Evolutionary conservation across 2,329 filamentous ascomycete species (phyloP).

Genomic region (Trichoderma citrinoviride): DNA sequence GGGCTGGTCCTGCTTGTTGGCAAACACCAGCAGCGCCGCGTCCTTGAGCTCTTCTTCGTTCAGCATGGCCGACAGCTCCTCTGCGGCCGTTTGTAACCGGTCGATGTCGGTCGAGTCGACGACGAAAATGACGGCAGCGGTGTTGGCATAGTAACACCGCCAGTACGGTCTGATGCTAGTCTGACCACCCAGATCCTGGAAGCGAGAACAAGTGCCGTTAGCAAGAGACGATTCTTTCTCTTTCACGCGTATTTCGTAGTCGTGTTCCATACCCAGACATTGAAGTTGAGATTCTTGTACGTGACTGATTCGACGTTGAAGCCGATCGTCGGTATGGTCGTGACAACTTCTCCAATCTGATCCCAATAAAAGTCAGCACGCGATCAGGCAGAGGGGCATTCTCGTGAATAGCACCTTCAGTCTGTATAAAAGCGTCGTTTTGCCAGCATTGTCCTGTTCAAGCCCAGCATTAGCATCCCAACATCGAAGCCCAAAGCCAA

Average conservation of each 20-base stretch:
- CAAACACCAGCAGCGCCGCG: constrained; percentile 88
- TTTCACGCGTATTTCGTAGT: neutral
- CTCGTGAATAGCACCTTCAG: constrained; percentile 64
- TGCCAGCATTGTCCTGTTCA: constrained; percentile 93
- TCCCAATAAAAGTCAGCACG: neutral
- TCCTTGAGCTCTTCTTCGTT: constrained; percentile 96
- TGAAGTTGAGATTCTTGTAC: constrained; percentile 98
- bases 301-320: constrained; percentile 99
- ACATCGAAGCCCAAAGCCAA: neutral
- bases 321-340: constrained; percentile 97
- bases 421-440: constrained; percentile 94
- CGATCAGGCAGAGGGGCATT: neutral
- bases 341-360: constrained; percentile 97
- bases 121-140: constrained; percentile 96
- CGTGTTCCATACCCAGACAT: constrained; percentile 76
- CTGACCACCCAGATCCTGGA: constrained; percentile 86
- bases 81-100: constrained; percentile 83
- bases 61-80: constrained; percentile 91
- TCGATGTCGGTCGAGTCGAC: constrained; percentile 98
- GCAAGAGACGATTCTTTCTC: neutral
- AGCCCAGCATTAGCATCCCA: constrained; percentile 24
- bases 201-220: constrained; percentile 6
- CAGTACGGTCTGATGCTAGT: constrained; percentile 99
- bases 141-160: constrained; percentile 99
- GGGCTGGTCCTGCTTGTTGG: constrained; percentile 98